Base-by-base conservation (phyloP, 768 basidiomycete genomes). In the Austroboletus eburneus region DNA sequence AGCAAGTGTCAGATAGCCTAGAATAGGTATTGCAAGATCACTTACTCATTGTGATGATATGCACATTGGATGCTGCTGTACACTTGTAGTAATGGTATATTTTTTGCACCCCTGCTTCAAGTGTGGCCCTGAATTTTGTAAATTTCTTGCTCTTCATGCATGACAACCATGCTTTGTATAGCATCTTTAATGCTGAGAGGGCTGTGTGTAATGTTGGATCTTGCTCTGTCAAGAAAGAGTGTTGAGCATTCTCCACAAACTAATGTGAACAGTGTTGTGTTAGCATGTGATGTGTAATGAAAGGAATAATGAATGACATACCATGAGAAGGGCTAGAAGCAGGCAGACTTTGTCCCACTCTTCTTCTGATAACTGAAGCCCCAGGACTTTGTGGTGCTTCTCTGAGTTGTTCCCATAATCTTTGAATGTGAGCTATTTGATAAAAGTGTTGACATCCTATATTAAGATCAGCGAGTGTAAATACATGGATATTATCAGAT, bases 31-130 rank as follows among this genome's bases (percentile, higher is more conserved):
- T 30, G n/a, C 20, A 32, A 29, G 30, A 8, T 4, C 27, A 49
- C 40, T 50, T 33, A 52, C 51, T 42, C 40, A 52, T 52, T 35
- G 47, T n/a, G 0, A 51, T 49, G 7, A 51, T 43, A 38, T 49
- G 20, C 0, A n/a, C 17, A 3, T 52, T 30, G 0, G 48, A 45
- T 1, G 3, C 14, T 1, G 9, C 29, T 3, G 20, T 45, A 6
- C 8, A 1, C 30, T 37, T 13, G 36, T 50, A 51, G 27, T 51
- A 53, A 1, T 22, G 9, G 5, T 20, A 21, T 6, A 53, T 22
- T n/a, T 53, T 50, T 14, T 23, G 5, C 0, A 52, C 20, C 2
- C 39, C 36, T 1, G 37, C 51, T 39, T 46, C 33, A 24, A 52
- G 51, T 0, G 13, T 22, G 4, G 25, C 3, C 17, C 12, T 20